Evolutionary conservation across 306 rosid genomes (phyloP).

Genomic region (Glycine soja): DNA sequence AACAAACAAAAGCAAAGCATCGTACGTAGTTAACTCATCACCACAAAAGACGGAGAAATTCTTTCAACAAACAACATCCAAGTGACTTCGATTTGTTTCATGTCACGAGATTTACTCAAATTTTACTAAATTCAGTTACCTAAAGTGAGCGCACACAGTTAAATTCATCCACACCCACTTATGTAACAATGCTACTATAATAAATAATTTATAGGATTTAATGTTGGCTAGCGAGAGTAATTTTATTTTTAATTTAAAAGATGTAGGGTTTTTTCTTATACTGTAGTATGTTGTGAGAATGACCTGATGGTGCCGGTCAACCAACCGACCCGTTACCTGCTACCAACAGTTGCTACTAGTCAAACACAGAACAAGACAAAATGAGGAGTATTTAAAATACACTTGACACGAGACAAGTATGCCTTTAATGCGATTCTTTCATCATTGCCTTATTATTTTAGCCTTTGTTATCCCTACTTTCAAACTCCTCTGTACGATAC

Average conservation of each 20-base stretch:
- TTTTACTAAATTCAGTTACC: neutral
- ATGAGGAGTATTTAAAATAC: conserved; percentile 33
- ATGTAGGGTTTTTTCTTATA: no score
- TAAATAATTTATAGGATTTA: no score
- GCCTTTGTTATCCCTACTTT: conserved; percentile 49
- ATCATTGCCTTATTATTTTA: conserved; percentile 78
- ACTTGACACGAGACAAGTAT: conserved; percentile 46
- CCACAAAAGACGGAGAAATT: conserved; percentile 31
- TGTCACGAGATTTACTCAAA: neutral
- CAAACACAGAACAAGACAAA: conserved; percentile 56
- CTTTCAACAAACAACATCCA: neutral
- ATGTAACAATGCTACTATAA: neutral
- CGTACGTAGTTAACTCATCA: conserved; percentile 5
- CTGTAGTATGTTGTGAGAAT: neutral
- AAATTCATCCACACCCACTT: neutral
- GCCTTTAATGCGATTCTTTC: conserved; percentile 61
- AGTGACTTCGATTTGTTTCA: neutral
- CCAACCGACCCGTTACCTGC: conserved; percentile 57
- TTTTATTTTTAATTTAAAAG: no score
- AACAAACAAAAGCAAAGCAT: conserved; percentile 1
- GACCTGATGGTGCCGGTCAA: conserved; percentile 58
- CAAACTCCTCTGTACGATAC: conserved; percentile 46
- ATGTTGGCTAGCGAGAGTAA: no score
- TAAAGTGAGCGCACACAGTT: neutral
- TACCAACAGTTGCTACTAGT: conserved; percentile 51